A percentile compares a stretch with the other conserved stretches of the same genome.
Conservation (phyloP, 192 early-diverging fungal species). For the Coemansia sp. region DNA sequence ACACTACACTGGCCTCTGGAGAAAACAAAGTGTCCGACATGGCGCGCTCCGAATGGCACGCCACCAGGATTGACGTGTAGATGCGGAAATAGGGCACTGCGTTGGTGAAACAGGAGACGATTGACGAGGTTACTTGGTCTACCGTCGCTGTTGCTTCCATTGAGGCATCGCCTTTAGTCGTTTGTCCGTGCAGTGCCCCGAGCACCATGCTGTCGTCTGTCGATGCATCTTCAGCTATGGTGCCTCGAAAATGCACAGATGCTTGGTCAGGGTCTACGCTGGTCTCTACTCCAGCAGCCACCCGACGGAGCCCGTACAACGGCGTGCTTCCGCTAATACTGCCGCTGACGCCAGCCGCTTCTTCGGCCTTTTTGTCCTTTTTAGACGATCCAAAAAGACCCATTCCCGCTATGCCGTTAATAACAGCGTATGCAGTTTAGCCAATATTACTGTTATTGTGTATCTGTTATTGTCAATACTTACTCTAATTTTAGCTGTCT, state of each 20-base stretch:
- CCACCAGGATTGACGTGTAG: constrained; percentile 42
- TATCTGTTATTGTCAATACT: not conserved
- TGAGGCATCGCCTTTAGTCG: not conserved
- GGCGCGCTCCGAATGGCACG: constrained; percentile 35
- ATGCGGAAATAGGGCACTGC: constrained; percentile 40
- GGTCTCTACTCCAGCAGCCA: not conserved
- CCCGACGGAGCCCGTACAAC: constrained; percentile 3
- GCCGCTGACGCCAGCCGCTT: not conserved
- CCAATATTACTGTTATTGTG: not conserved
- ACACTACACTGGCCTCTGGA: constrained; percentile 31
- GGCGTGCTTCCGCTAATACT: not conserved
- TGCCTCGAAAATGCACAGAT: not conserved
- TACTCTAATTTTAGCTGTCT: not conserved
- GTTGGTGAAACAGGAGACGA: constrained; percentile 20
- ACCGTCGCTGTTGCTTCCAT: constrained; percentile 13
- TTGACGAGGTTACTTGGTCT: constrained; percentile 31
- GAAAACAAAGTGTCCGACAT: constrained; percentile 31
- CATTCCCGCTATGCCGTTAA: constrained; percentile 12
- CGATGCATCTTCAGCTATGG: not conserved
- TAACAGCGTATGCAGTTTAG: not conserved
- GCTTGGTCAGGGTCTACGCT: not conserved
- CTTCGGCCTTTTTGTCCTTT: constrained; percentile 24
- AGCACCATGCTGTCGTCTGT: constrained; percentile 13
- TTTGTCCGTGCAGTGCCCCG: not conserved
- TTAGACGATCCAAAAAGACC: constrained; percentile 35